These are phyloP conservation scores for Deuterostichococcus epilithicus DNA, from an alignment of 139 green algal genomes.

Conservation along the genomic window DNA sequence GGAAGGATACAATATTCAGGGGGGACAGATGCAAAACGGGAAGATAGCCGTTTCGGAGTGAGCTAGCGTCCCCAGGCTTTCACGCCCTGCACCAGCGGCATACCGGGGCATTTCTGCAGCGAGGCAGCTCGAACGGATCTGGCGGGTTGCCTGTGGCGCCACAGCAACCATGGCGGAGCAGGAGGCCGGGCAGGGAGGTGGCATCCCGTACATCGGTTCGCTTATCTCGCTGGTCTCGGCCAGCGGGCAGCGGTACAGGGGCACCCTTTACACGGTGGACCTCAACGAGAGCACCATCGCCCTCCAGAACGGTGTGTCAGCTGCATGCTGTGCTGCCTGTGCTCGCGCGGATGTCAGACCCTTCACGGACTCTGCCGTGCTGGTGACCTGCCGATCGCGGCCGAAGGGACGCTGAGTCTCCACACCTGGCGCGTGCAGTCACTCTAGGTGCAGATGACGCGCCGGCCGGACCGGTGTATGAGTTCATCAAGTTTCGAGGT, in stretches of 20 bases:
- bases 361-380: neutral
- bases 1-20: too few relatives aligned
- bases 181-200: neutral
- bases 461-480: constrained; percentile 52
- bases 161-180: neutral
- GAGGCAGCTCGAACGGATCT: too few relatives aligned
- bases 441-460: neutral
- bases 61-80: too few relatives aligned
- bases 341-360: neutral
- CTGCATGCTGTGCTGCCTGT: neutral
- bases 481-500: constrained; percentile 93
- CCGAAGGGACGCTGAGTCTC: too few relatives aligned
- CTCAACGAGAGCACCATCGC: constrained; percentile 86
- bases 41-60: too few relatives aligned
- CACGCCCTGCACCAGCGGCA: too few relatives aligned
- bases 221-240: constrained; percentile 82
- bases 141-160: neutral
- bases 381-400: neutral
- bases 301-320: constrained; percentile 68
- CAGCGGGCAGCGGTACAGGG: constrained; percentile 87
- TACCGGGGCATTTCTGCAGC: too few relatives aligned
- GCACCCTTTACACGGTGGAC: constrained; percentile 82
- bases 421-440: neutral
- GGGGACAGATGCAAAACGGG: too few relatives aligned
- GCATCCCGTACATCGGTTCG: constrained; percentile 65